Evolutionary conservation across 805 yeast species (phyloP).

Genomic region (Brettanomyces naardenensis): DNA sequence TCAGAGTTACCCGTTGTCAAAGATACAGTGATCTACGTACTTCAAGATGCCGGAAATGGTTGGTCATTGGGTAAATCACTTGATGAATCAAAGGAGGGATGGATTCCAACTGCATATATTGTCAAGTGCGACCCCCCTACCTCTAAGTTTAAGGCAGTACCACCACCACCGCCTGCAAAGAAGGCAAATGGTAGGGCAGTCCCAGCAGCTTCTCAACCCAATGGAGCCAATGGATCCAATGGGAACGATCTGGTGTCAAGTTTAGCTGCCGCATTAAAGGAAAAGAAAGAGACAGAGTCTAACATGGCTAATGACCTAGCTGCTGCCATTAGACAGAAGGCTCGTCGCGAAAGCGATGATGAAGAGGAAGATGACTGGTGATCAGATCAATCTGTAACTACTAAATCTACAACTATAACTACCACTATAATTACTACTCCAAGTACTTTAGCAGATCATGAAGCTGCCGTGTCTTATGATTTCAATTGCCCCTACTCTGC

Average conservation of each 20-base stretch:
- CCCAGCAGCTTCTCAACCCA: conserved; percentile 15
- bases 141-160: conserved; percentile 11
- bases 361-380: conserved; percentile 51
- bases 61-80: conserved; percentile 87
- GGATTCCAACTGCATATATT: conserved; percentile 96
- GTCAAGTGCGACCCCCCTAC: conserved; percentile 46
- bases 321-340: conserved; percentile 76
- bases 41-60: conserved; percentile 72
- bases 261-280: conserved; percentile 60
- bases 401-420: too few species aligned
- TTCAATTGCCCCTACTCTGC: too few species aligned
- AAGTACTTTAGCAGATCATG: too few species aligned
- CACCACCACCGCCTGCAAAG: conserved; percentile 34
- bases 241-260: conserved; percentile 32
- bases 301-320: conserved; percentile 80
- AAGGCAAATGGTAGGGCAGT: conserved; percentile 26
- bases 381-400: too few species aligned
- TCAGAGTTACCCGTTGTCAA: conserved; percentile 72
- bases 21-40: conserved; percentile 67
- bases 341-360: conserved; percentile 61
- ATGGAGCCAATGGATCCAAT: conserved; percentile 7
- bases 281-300: conserved; percentile 53
- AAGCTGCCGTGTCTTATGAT: too few species aligned
- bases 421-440: too few species aligned
- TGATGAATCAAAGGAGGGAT: conserved; percentile 78